These are phyloP conservation scores for Pisolithus sp. DNA, from an alignment of 768 basidiomycete genomes.

Conservation along the genomic window DNA sequence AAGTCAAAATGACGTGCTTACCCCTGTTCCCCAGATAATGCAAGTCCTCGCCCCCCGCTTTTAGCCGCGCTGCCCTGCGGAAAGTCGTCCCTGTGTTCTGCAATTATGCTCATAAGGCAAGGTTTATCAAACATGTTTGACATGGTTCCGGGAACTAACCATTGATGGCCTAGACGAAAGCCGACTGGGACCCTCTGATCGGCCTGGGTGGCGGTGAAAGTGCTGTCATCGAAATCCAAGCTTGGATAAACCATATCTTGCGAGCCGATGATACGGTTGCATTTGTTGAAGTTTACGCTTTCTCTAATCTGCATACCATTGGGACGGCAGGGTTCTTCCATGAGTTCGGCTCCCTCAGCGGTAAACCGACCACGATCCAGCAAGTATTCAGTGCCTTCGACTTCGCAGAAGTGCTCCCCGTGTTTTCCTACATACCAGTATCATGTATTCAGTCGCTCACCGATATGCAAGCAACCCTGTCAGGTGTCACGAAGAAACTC, in stretches of 20 bases:
- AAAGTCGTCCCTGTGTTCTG: constrained; percentile 18
- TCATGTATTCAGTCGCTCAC: too few relatives aligned
- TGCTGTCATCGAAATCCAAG: constrained; percentile 28
- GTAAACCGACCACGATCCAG: too few relatives aligned
- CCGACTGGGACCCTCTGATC: constrained; percentile 19
- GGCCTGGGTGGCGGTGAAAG: constrained; percentile 7
- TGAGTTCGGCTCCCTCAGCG: too few relatives aligned
- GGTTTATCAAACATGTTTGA: background rate
- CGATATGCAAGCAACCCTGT: background rate
- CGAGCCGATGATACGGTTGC: too few relatives aligned
- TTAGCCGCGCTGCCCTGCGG: constrained; percentile 19
- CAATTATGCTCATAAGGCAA: constrained; percentile 25
- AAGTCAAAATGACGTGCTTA: background rate
- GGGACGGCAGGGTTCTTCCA: too few relatives aligned
- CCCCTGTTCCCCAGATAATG: constrained; percentile 15
- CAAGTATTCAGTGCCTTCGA: too few relatives aligned
- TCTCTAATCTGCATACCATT: too few relatives aligned
- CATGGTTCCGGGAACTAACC: constrained; percentile 2
- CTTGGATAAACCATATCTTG: constrained; percentile 29
- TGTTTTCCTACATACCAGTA: too few relatives aligned
- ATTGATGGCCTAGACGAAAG: constrained; percentile 19
- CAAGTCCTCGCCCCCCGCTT: constrained; percentile 22
- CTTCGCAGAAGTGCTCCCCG: too few relatives aligned
- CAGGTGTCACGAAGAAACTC: too few relatives aligned
- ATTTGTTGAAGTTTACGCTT: too few relatives aligned